Evolutionary conservation across 768 basidiomycete species (phyloP), one percentile per base, ranked within the genome.

Genomic region (Austroboletus eburneus): DNA sequence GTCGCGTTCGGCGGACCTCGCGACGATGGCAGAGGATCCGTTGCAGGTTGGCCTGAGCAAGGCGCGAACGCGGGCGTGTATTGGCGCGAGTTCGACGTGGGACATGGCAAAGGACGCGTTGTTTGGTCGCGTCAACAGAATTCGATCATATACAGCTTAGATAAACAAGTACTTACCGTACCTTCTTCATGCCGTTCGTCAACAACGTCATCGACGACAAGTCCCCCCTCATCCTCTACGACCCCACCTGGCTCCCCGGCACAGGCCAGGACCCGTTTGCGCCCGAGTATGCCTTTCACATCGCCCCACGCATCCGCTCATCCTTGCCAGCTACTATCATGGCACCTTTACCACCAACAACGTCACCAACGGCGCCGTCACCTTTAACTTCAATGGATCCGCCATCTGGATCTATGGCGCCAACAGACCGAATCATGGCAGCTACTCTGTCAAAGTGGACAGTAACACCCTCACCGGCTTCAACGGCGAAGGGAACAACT

Each of bases 21-120:
- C 89, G 32, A 84, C 75, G 49, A 91, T 77, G 20, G 69, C 59
- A 39, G 72, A 64, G 23, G 63, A 51, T 37, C 71, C 72, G 50
- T 87, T 82, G 63, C 78, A 85, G 0, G 83, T 86, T 14, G 86
- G 71, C 39, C 89, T 81, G 46, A 91, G 76, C 30, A 87, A 67
- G 43, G 83, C 81, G 43, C 85, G 81, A 29, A 78, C 79, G 46
- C 85, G 84, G 77, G 78, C 27, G 75, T 67, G 52, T 73, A 84
- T 51, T 59, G 72, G 62, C 72, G 71, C 55, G 41, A 70, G 56
- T 49, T 66, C 47, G 33, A 50, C 45, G 4, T 78, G 81, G 17
- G 82, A 81, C 23, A 82, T 80, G 32, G 16, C 32, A 14, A 83
- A 67, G 29, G 54, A 43, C 60, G 54, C 49, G 53, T n/a, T n/a